Conservation (phyloP, 306 rosid genomes). For the Dryas drummondii region DNA sequence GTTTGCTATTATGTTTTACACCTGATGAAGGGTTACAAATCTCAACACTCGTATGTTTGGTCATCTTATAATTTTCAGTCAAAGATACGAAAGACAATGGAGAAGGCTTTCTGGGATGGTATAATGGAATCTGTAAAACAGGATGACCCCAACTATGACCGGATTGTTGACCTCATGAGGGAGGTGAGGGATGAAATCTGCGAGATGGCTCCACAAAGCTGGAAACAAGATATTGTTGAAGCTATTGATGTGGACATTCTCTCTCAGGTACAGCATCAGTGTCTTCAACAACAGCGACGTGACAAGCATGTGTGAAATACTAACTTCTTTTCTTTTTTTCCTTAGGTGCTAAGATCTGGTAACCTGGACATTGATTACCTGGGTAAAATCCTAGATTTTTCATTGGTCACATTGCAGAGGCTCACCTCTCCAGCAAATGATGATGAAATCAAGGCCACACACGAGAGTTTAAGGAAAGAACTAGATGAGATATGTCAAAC, state of each 20-base stretch:
- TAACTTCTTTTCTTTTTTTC: conserved; percentile 23
- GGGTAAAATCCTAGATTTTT: conserved; percentile 78
- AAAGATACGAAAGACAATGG: conserved; percentile 67
- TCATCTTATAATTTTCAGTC: conserved; percentile 44
- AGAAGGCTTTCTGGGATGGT: conserved; percentile 92
- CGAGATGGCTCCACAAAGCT: conserved; percentile 76
- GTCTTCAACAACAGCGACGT: conserved; percentile 10
- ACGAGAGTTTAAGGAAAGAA: conserved; percentile 55
- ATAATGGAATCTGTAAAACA: conserved; percentile 70
- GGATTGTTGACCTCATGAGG: conserved; percentile 61
- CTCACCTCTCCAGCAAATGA: conserved; percentile 81
- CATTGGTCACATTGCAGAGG: conserved; percentile 73
- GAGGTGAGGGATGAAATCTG: conserved; percentile 92
- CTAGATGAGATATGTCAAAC: conserved; percentile 62
- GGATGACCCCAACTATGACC: conserved; percentile 69
- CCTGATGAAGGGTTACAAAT: conserved; percentile 10
- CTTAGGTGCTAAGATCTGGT: conserved; percentile 76
- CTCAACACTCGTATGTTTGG: neutral
- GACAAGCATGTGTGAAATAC: neutral
- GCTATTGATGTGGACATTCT: conserved; percentile 71
- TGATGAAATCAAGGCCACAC: conserved; percentile 57
- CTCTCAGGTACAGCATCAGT: conserved; percentile 59
- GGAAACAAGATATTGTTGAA: conserved; percentile 74
- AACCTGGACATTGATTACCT: conserved; percentile 75
- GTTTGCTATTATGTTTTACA: conserved; percentile 1